These are phyloP conservation scores for Coelastrella sp. DNA, from an alignment of 139 green algal species.

Conservation along the genomic window DNA sequence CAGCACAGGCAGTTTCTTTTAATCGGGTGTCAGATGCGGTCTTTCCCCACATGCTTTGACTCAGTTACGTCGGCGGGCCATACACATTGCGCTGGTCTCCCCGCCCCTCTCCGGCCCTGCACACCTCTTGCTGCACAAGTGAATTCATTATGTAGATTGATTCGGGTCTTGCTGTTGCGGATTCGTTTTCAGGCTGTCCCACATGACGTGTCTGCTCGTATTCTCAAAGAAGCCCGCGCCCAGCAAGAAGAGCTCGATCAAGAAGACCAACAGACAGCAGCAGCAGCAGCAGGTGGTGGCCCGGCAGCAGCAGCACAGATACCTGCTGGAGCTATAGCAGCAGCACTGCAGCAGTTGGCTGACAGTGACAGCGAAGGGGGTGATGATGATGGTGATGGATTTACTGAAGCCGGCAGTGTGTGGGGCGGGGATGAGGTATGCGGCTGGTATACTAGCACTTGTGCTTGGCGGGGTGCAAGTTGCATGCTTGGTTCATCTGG, in stretches of 20 bases:
- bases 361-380: constrained; percentile 24
- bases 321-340: constrained; percentile 49
- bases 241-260: constrained; percentile 92
- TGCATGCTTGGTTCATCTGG: no score
- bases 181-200: constrained; percentile 60
- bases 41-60: no score
- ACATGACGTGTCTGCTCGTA: constrained; percentile 72
- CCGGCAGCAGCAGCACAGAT: constrained; percentile 37
- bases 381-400: constrained; percentile 53
- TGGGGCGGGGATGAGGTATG: constrained; percentile 2
- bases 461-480: no score
- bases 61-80: no score
- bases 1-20: no score
- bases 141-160: no score
- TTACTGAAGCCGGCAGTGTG: constrained; percentile 48
- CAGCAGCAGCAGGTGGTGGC: constrained; percentile 1
- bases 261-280: constrained; percentile 54
- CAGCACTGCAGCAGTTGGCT: constrained; percentile 47
- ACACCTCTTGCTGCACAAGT: no score
- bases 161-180: no score
- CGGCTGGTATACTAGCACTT: not conserved
- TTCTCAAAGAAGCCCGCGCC: constrained; percentile 83
- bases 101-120: no score
- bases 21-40: no score
- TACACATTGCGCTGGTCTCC: no score